A percentile compares a stretch with the other conserved stretches of the same genome.
phyloP scores from a whole-genome alignment of 768 basidiomycete species.

The Xanthoconium stramineum region DNA sequence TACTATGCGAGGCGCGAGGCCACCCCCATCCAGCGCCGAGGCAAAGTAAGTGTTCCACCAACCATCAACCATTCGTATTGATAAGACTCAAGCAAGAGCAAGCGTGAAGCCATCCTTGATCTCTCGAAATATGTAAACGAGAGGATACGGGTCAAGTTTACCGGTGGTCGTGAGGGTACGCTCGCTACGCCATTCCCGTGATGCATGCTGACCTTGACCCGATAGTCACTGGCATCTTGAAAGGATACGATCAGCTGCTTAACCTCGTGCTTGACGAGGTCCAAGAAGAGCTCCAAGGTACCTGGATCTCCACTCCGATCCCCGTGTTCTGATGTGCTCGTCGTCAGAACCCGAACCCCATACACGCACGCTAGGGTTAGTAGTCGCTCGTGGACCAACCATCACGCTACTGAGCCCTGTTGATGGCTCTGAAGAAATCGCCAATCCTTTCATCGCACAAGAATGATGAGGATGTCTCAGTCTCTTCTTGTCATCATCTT shows the following conservation, averaged over 20 bases:
- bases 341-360: slow-evolving; percentile 59
- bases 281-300: slow-evolving; percentile 75
- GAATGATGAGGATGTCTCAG: slow-evolving; percentile 38
- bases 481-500: not conserved
- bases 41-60: slow-evolving; percentile 24
- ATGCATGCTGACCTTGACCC: not conserved
- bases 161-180: slow-evolving; percentile 93
- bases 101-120: slow-evolving; percentile 93
- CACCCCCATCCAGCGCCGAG: slow-evolving; percentile 15
- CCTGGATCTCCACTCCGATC: slow-evolving; percentile 18
- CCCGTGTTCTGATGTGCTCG: slow-evolving; percentile 10
- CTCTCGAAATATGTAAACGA: slow-evolving; percentile 92
- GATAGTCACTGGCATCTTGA: slow-evolving; percentile 85
- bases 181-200: not conserved
- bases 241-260: slow-evolving; percentile 94
- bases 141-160: slow-evolving; percentile 92
- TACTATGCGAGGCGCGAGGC: slow-evolving; percentile 22
- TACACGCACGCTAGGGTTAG: slow-evolving; percentile 72
- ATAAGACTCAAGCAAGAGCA: slow-evolving; percentile 38
- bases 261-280: slow-evolving; percentile 98
- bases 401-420: slow-evolving; percentile 92
- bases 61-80: slow-evolving; percentile 20
- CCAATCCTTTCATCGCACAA: slow-evolving; percentile 79
- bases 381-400: slow-evolving; percentile 90
- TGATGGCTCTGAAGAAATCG: slow-evolving; percentile 92